Percentiles rank a stretch among this genome's conserved stretches.
Evolutionary conservation across 768 basidiomycete genomes (phyloP).

Genomic region (Termitomyces titanicus): DNA sequence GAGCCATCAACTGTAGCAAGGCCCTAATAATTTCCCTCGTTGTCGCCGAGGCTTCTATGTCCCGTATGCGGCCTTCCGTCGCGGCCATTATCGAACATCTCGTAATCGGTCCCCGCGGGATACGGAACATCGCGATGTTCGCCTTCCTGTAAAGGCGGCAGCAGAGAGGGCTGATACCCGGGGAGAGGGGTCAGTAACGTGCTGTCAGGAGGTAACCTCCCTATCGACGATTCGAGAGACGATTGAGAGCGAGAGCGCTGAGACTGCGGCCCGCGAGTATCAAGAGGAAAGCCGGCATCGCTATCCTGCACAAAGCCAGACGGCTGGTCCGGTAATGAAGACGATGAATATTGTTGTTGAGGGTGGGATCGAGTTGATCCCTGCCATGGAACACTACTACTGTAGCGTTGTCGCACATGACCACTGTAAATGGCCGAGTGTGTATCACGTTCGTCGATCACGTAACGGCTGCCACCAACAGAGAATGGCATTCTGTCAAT

Average conservation of each 20-base stretch:
- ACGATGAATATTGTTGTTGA: conserved; percentile 22
- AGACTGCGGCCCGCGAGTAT: conserved; percentile 12
- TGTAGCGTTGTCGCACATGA: conserved; percentile 28
- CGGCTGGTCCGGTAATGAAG: conserved; percentile 23
- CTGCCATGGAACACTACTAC: conserved; percentile 32
- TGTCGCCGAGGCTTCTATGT: conserved; percentile 32
- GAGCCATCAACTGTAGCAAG: neutral
- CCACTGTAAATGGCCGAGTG: conserved; percentile 17
- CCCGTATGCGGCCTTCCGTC: conserved; percentile 38
- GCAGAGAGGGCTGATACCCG: conserved; percentile 47
- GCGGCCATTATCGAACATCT: conserved; percentile 37
- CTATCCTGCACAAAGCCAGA: conserved; percentile 15
- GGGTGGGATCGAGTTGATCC: conserved; percentile 20
- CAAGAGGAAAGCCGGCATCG: conserved; percentile 26
- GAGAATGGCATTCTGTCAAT: conserved; percentile 26
- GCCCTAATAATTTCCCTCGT: conserved; percentile 26
- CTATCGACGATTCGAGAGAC: conserved; percentile 19
- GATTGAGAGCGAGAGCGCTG: conserved; percentile 20
- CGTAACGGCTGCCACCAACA: conserved; percentile 30
- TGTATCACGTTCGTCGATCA: conserved; percentile 29
- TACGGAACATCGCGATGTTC: conserved; percentile 19
- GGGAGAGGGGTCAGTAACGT: conserved; percentile 71
- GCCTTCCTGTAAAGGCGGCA: conserved; percentile 27
- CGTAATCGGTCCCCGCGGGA: conserved; percentile 25
- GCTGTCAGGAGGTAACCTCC: conserved; percentile 57